These are phyloP conservation scores for Zymoseptoria brevis DNA, from an alignment of 2,329 filamentous ascomycete species.

Conservation along the genomic window DNA sequence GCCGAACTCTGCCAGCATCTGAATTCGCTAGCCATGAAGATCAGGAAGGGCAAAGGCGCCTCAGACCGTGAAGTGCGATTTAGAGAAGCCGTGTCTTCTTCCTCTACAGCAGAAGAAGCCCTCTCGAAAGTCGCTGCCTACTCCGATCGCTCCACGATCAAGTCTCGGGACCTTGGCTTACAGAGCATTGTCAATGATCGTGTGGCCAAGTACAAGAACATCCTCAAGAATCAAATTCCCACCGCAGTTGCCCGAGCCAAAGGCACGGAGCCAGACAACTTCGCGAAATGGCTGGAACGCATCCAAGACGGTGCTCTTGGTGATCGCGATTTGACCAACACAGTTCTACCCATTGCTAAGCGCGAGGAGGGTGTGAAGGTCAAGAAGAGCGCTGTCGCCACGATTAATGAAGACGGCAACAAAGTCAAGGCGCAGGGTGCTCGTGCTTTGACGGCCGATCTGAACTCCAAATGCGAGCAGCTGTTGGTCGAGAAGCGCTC, in stretches of 20 bases:
- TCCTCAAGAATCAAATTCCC: not conserved
- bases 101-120: slow-evolving; percentile 44
- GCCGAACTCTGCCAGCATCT: slow-evolving; percentile 49
- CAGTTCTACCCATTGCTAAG: slow-evolving; percentile 3
- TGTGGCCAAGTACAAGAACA: not conserved
- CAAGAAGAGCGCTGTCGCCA: not conserved
- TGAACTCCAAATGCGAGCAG: slow-evolving; percentile 14
- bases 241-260: not conserved
- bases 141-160: slow-evolving; percentile 8
- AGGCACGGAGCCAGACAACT: slow-evolving; percentile 6
- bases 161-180: slow-evolving; percentile 2
- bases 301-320: slow-evolving; percentile 18
- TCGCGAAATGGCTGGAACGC: slow-evolving; percentile 13
- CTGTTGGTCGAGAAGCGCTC: slow-evolving; percentile 19
- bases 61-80: slow-evolving; percentile 35
- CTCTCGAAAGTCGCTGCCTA: slow-evolving; percentile 42
- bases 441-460: slow-evolving; percentile 5
- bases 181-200: slow-evolving; percentile 9
- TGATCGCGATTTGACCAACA: slow-evolving; percentile 25
- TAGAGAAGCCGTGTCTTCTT: slow-evolving; percentile 40
- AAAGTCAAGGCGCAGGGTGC: not conserved
- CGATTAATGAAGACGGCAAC: not conserved
- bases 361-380: not conserved
- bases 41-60: slow-evolving; percentile 32
- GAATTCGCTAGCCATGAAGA: slow-evolving; percentile 43